These are phyloP conservation scores for Pseudogymnoascus sp. DNA, from an alignment of 2,329 filamentous ascomycete genomes.

Conservation along the genomic window DNA sequence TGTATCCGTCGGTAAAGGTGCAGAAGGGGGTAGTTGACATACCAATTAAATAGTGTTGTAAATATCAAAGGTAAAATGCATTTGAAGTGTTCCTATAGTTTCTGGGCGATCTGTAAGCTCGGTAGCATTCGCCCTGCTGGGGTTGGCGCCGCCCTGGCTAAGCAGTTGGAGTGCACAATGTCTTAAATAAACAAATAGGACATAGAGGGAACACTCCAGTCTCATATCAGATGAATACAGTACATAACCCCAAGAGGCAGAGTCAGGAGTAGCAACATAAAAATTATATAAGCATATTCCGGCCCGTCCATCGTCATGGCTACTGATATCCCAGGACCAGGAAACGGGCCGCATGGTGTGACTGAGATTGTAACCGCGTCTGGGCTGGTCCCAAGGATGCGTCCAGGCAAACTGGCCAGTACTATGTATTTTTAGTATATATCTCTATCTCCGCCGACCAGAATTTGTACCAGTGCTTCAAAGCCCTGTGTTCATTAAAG, in stretches of 20 bases:
- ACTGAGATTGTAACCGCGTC: conserved; percentile 11
- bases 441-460: conserved; percentile 9
- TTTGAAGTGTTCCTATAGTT: neutral
- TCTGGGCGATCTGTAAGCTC: neutral
- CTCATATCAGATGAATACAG: neutral
- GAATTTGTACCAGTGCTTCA: conserved; percentile 6
- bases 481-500: conserved; percentile 11
- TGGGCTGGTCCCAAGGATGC: conserved; percentile 10
- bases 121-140: neutral
- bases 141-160: neutral
- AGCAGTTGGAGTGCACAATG: neutral
- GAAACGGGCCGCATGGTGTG: conserved; percentile 11
- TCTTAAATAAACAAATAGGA: neutral
- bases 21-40: neutral
- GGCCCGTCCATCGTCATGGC: conserved; percentile 2
- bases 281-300: neutral
- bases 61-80: neutral
- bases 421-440: conserved; percentile 11
- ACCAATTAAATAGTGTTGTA: neutral
- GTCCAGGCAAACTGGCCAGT: conserved; percentile 11
- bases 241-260: neutral
- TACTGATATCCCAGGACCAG: conserved; percentile 7
- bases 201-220: neutral
- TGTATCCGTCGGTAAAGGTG: neutral
- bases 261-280: neutral